Evolutionary conservation across 257 asterid genomes (phyloP).

Genomic region (Scutellaria minor): DNA sequence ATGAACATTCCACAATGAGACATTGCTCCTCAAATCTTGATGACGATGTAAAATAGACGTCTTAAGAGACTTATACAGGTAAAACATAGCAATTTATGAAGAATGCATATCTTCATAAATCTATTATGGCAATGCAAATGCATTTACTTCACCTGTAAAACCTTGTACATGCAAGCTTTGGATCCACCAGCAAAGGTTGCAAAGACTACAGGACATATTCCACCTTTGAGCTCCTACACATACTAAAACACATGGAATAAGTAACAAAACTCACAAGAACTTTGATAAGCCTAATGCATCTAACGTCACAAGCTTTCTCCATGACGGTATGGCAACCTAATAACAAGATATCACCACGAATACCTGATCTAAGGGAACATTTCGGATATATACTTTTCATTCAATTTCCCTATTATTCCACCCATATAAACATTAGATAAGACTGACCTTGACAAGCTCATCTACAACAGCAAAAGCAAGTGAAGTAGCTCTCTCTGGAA

Average conservation of each 20-base stretch:
- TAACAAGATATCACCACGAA: too few species aligned
- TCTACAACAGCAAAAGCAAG: conserved; percentile 67
- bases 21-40: background rate
- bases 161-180: conserved; percentile 81
- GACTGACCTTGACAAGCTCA: conserved; percentile 75
- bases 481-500: conserved; percentile 82
- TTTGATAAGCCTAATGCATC: background rate
- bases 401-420: background rate
- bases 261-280: conserved; percentile 9
- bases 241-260: conserved; percentile 5
- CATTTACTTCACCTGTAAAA: conserved; percentile 67
- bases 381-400: background rate
- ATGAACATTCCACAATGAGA: background rate
- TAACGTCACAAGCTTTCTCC: too few species aligned
- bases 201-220: conserved; percentile 68
- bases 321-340: too few species aligned
- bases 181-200: conserved; percentile 74
- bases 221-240: conserved; percentile 63
- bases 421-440: conserved; percentile 7
- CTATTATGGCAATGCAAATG: background rate
- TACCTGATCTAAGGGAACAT: background rate
- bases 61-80: too few species aligned
- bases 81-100: background rate
- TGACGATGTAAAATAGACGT: too few species aligned
- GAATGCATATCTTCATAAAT: background rate